Conservation (phyloP, 495 filamentous ascomycete genomes). For the Neurospora sp. region DNA sequence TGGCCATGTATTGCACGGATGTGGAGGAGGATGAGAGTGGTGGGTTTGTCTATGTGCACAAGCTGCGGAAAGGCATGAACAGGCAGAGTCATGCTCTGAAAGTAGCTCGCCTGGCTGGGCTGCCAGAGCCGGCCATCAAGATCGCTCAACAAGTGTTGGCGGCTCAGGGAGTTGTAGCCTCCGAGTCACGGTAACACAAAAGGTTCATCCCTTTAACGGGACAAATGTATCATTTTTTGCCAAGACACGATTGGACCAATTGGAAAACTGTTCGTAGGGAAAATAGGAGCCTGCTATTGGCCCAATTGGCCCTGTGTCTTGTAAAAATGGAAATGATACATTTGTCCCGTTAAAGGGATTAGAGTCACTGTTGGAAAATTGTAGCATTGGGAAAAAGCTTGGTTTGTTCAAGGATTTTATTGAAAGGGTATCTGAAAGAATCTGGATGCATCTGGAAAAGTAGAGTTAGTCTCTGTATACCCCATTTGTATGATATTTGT, state of each 20-base stretch:
- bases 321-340: no score
- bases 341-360: background rate
- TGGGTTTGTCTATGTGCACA: conserved; percentile 82
- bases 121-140: conserved; percentile 51
- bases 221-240: no score
- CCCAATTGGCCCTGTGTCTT: no score
- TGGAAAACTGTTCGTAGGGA: no score
- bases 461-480: conserved; percentile 22
- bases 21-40: conserved; percentile 54
- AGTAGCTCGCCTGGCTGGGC: conserved; percentile 76
- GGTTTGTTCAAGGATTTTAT: background rate
- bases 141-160: conserved; percentile 41
- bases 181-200: background rate
- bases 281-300: no score
- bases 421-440: background rate
- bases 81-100: conserved; percentile 81
- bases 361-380: background rate
- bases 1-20: conserved; percentile 86
- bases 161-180: conserved; percentile 6
- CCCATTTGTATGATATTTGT: conserved; percentile 10
- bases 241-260: no score
- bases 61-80: conserved; percentile 72
- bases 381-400: conserved; percentile 1
- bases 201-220: no score
- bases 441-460: background rate